Percentiles rank a stretch among this genome's conserved stretches.
These are phyloP conservation scores for Leccinum pellstonianum DNA, from an alignment of 768 basidiomycete species.

Conservation along the genomic window DNA sequence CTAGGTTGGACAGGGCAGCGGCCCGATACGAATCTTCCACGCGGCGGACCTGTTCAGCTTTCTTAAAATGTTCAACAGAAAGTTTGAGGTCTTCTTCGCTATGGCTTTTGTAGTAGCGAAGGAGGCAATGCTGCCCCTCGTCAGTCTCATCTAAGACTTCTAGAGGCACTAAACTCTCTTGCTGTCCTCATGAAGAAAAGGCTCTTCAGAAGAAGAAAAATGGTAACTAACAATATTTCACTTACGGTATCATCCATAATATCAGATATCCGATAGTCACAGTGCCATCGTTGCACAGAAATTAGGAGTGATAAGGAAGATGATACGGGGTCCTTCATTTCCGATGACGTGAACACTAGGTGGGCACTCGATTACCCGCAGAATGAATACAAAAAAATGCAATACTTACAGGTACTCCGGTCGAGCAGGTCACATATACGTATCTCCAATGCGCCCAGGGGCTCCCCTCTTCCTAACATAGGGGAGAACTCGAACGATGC, in stretches of 20 bases:
- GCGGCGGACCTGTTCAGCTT: not conserved
- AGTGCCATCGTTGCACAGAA: conserved; percentile 1
- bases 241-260: not conserved
- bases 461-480: not conserved
- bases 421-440: not conserved
- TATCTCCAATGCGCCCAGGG: not conserved
- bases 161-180: not conserved
- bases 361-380: too few relatives aligned
- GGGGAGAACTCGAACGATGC: not conserved
- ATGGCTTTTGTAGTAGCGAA: not conserved
- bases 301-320: conserved; percentile 1
- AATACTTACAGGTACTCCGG: not conserved
- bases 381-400: not conserved
- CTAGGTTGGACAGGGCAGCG: conserved; percentile 15
- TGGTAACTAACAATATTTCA: not conserved
- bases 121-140: conserved; percentile 2
- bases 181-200: not conserved
- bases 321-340: not conserved
- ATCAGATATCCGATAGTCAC: not conserved
- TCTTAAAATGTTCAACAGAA: conserved; percentile 7
- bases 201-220: not conserved
- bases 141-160: conserved; percentile 1
- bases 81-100: not conserved
- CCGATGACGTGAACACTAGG: not conserved
- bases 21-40: conserved; percentile 1